Evolutionary conservation across 768 basidiomycete genomes (phyloP).

Genomic region (Phallus indusiatus): DNA sequence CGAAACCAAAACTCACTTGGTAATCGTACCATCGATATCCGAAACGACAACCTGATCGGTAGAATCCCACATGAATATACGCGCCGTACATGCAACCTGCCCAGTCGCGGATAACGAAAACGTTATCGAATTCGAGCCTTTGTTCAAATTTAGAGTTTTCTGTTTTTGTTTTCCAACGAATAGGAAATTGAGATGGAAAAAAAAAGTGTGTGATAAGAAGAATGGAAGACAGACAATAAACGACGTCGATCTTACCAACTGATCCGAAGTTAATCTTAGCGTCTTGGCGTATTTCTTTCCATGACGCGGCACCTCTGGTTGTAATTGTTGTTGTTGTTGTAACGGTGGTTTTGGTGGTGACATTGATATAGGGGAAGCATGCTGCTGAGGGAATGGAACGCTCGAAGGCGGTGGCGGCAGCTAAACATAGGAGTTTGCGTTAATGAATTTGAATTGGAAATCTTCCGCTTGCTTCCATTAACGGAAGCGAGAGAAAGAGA

Average conservation of each 20-base stretch:
- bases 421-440: not conserved
- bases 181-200: not conserved
- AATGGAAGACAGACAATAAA: not conserved
- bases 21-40: slow-evolving; percentile 98
- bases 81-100: slow-evolving; percentile 74
- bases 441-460: too few species aligned
- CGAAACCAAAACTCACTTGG: slow-evolving; percentile 57
- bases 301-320: too few species aligned
- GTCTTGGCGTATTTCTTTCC: slow-evolving; percentile 79
- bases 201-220: too few species aligned
- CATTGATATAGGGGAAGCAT: not conserved
- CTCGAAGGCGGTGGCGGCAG: not conserved
- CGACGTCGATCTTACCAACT: slow-evolving; percentile 51
- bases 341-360: too few species aligned
- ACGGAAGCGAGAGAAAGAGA: not conserved
- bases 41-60: slow-evolving; percentile 86
- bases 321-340: too few species aligned
- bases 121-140: slow-evolving; percentile 85
- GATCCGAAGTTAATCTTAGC: slow-evolving; percentile 85
- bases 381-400: not conserved
- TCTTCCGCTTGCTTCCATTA: too few species aligned
- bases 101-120: slow-evolving; percentile 87
- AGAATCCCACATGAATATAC: slow-evolving; percentile 95
- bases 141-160: slow-evolving; percentile 79
- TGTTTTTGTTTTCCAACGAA: too few species aligned